Evolutionary conservation across 495 filamentous ascomycete genomes (phyloP), one percentile per base, ranked within the genome.

Genomic region (Penicillium antarcticum): DNA sequence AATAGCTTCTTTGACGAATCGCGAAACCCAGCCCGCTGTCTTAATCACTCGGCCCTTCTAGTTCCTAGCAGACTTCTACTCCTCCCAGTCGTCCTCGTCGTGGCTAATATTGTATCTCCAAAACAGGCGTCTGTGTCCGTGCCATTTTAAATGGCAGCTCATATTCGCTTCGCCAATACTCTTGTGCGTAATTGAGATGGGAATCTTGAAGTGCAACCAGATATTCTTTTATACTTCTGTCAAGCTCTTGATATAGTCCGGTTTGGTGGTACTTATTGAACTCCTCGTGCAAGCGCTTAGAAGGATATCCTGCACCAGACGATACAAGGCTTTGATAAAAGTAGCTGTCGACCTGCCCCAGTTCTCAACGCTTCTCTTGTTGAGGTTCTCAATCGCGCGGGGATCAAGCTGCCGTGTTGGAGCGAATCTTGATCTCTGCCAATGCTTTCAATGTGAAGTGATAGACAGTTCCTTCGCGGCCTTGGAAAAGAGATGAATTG

Each of bases 351-450:
- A 67, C 0, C 42, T 45, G 5, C 59, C 32, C 76, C 76, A 79
- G 18, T 75, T 68, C 6, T 52, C 45, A 3, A 76, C 61, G 35
- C 70, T 76, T 10, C 55, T 18, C 13, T 52, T 32, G 18, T 73
- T 66, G 54, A 79, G 63, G 0, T 44, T 59, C 19, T 77, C 69
- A 4, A 70, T 69, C 0, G 74, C 73, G 8, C 68, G 70, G 0
- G 76, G 73, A 32, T 76, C 65, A 12, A 63, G 65, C n/a, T 73
- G 66, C 66, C 6, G 53, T 55, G 19, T 69, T 68, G 0, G 63
- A 66, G 24, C 74, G 66, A 42, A 69, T 62, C 10, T 71, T 67
- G 37, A 73, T 68, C 0, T 52, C 51, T 1, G 63, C 57, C 1
- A 77, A 66, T n/a, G 67, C 65, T 23, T 55, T 48, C 37, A 68